These are phyloP conservation scores for Myrmaecium sp. DNA, from an alignment of 2,329 filamentous ascomycete genomes.

Conservation along the genomic window DNA sequence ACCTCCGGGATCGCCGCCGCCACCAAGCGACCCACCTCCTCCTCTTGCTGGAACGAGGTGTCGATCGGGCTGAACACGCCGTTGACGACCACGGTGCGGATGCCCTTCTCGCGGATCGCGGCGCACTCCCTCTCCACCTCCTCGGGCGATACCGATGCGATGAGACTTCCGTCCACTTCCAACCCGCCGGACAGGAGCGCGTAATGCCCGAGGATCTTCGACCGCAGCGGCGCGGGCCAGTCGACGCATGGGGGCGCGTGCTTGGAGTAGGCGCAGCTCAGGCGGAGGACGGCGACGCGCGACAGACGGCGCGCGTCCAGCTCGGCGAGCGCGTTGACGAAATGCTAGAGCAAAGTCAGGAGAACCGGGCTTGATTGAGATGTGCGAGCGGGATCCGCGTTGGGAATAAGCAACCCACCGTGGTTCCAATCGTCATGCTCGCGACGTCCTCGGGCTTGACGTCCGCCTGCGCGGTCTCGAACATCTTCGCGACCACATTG, in stretches of 20 bases:
- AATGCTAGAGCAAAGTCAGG: constrained; percentile 12
- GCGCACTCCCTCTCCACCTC: constrained; percentile 28
- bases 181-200: constrained; percentile 31
- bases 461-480: constrained; percentile 14
- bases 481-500: constrained; percentile 18
- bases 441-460: constrained; percentile 17
- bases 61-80: constrained; percentile 44
- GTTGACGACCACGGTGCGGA: constrained; percentile 35
- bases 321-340: constrained; percentile 32
- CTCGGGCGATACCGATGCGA: constrained; percentile 25
- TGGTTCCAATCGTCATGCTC: constrained; percentile 35
- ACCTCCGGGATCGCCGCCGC: constrained; percentile 22
- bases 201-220: constrained; percentile 30
- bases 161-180: constrained; percentile 26
- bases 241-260: constrained; percentile 34
- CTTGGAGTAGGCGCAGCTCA: constrained; percentile 30
- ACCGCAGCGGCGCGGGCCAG: constrained; percentile 22
- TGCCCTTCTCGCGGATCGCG: constrained; percentile 25
- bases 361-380: neutral
- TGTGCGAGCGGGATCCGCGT: constrained; percentile 10
- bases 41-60: constrained; percentile 34
- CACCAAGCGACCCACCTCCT: constrained; percentile 31
- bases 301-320: constrained; percentile 3
- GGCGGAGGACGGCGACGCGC: constrained; percentile 34
- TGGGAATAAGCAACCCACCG: constrained; percentile 21